Conservation (phyloP, 768 basidiomycete species). For the Butyriboletus loyo region DNA sequence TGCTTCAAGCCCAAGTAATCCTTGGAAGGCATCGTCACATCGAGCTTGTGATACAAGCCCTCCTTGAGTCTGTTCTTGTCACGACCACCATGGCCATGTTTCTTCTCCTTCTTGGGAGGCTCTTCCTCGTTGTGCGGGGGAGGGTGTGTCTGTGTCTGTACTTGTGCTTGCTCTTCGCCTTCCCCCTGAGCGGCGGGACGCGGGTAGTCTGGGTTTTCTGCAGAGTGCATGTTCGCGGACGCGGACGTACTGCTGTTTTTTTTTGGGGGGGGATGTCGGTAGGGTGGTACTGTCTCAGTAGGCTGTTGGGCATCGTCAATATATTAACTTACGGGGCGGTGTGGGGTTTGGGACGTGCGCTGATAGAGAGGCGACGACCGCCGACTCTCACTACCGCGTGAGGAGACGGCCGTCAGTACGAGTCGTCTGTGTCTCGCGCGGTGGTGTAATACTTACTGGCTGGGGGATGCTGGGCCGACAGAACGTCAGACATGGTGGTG, state of each 20-base stretch:
- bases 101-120: conserved; percentile 48
- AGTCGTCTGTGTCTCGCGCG: neutral
- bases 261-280: neutral
- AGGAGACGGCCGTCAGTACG: neutral
- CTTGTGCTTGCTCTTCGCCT: conserved; percentile 25
- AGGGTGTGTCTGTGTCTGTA: conserved; percentile 12
- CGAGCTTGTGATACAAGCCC: conserved; percentile 43
- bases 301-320: no score
- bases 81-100: conserved; percentile 33
- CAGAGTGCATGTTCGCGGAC: conserved; percentile 9
- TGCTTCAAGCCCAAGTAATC: conserved; percentile 34
- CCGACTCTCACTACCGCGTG: conserved; percentile 39
- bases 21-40: conserved; percentile 48
- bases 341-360: conserved; percentile 38
- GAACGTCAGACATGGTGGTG: conserved; percentile 28
- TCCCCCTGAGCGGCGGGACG: conserved; percentile 45
- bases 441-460: conserved; percentile 39
- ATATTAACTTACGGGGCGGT: conserved; percentile 27
- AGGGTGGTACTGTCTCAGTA: neutral
- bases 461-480: conserved; percentile 41
- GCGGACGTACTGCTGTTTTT: neutral
- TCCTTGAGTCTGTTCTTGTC: conserved; percentile 48
- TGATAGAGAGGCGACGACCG: conserved; percentile 49
- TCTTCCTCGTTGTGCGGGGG: conserved; percentile 47
- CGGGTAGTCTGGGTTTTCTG: conserved; percentile 46